These are phyloP conservation scores for Curvularia hawaiiensis DNA, from an alignment of 2,329 filamentous ascomycete species.

Conservation along the genomic window DNA sequence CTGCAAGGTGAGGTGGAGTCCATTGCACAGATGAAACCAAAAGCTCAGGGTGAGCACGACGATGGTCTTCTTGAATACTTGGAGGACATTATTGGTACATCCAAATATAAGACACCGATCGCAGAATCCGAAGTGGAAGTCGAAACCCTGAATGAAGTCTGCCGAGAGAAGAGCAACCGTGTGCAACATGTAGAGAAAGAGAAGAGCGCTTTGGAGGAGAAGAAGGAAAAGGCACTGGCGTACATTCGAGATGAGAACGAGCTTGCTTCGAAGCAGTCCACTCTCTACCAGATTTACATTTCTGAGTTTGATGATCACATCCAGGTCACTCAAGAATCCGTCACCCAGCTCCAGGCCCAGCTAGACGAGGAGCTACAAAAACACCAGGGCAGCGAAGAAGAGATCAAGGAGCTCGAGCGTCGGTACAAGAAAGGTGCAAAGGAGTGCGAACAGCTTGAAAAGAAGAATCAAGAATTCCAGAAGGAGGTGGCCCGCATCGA, in stretches of 20 bases:
- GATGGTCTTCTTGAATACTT: constrained; percentile 96
- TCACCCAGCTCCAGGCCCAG: constrained; percentile 85
- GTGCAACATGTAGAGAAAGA: constrained; percentile 99
- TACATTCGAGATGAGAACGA: constrained; percentile 95
- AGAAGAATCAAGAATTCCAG: constrained; percentile 75
- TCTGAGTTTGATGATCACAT: constrained; percentile 89
- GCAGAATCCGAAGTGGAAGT: constrained; percentile 91
- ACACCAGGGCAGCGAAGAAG: constrained; percentile 85
- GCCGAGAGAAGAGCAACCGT: constrained; percentile 90
- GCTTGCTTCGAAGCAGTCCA: constrained; percentile 83
- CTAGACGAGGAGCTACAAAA: constrained; percentile 88
- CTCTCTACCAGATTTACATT: constrained; percentile 90
- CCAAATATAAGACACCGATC: constrained; percentile 96
- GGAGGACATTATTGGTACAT: constrained; percentile 98
- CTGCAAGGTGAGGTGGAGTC: constrained; percentile 98
- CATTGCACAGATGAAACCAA: constrained; percentile 98
- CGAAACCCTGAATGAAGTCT: constrained; percentile 91
- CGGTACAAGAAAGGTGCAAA: constrained; percentile 82
- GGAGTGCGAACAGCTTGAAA: constrained; percentile 81
- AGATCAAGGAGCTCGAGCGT: constrained; percentile 88
- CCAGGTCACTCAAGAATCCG: constrained; percentile 84
- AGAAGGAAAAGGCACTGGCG: constrained; percentile 91
- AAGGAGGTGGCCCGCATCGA: constrained; percentile 94
- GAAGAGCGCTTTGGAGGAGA: constrained; percentile 88
- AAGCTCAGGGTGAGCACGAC: constrained; percentile 92